phyloP scores from a whole-genome alignment of 179 eudicot species.

The Patellifolia procumbens region DNA sequence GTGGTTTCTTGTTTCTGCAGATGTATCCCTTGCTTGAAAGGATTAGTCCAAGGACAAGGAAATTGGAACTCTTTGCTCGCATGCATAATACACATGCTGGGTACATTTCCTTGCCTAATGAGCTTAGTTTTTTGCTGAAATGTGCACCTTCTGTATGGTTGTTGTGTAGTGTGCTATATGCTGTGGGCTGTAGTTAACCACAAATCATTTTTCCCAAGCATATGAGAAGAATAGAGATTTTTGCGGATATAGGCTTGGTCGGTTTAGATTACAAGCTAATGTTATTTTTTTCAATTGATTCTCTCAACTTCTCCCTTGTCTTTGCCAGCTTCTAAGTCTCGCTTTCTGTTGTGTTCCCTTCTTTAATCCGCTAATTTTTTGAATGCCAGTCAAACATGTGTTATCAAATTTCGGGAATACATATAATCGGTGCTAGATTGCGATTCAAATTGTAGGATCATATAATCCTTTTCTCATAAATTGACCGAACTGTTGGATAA shows the following conservation, averaged over 20 bases:
- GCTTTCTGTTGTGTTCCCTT: too few species aligned
- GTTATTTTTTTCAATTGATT: not conserved
- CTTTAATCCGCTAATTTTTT: too few species aligned
- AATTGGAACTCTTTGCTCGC: constrained; percentile 93
- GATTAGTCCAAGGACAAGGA: constrained; percentile 91
- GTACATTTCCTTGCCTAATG: constrained; percentile 40
- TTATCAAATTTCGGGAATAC: too few species aligned
- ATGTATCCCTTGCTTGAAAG: constrained; percentile 98
- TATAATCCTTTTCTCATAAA: too few species aligned
- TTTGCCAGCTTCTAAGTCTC: too few species aligned
- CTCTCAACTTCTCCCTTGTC: not conserved
- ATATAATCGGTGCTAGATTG: too few species aligned
- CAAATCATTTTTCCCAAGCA: not conserved
- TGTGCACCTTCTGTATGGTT: not conserved
- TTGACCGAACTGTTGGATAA: too few species aligned
- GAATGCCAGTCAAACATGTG: too few species aligned
- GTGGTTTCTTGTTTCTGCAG: constrained; percentile 39
- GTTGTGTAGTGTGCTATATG: not conserved
- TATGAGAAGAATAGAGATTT: not conserved
- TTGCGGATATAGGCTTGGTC: not conserved
- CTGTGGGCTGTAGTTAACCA: not conserved
- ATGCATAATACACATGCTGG: constrained; percentile 96
- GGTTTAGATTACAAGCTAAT: not conserved
- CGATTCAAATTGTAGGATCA: too few species aligned
- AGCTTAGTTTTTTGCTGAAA: constrained; percentile 7